phyloP scores from a whole-genome alignment of 495 filamentous ascomycete species.

The Cetradonia linearis region DNA sequence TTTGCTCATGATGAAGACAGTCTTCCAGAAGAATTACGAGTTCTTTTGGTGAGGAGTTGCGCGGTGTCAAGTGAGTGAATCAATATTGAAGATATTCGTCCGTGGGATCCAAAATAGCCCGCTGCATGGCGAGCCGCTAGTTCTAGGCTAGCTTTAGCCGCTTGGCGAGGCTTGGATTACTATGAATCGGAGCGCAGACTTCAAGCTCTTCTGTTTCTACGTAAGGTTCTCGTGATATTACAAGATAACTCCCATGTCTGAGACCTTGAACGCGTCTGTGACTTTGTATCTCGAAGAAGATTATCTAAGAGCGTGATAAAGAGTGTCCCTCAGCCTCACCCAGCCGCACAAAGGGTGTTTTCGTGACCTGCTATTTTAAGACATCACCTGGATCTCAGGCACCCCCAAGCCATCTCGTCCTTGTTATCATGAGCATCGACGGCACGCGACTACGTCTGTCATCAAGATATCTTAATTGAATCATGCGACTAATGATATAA shows the following conservation, averaged over 20 bases:
- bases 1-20: conserved; percentile 65
- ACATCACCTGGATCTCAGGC: not conserved
- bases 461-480: not conserved
- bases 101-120: not conserved
- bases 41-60: conserved; percentile 65
- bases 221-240: not conserved
- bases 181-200: not conserved
- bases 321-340: conserved; percentile 11
- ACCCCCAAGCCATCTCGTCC: not conserved
- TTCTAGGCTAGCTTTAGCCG: not conserved
- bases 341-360: conserved; percentile 6
- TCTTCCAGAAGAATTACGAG: conserved; percentile 45
- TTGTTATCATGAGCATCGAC: not conserved
- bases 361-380: conserved; percentile 13
- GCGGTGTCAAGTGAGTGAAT: conserved; percentile 27
- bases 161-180: not conserved
- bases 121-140: conserved; percentile 9
- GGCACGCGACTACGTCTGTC: not conserved
- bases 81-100: not conserved
- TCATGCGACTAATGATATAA: conserved; percentile 1
- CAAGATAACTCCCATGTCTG: not conserved
- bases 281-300: not conserved
- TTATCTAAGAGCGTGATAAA: not conserved
- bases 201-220: not conserved
- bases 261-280: not conserved